Evolutionary conservation across 2,329 filamentous ascomycete species (phyloP), one percentile per base, ranked within the genome.

Genomic region (Nothophoma quercina): DNA sequence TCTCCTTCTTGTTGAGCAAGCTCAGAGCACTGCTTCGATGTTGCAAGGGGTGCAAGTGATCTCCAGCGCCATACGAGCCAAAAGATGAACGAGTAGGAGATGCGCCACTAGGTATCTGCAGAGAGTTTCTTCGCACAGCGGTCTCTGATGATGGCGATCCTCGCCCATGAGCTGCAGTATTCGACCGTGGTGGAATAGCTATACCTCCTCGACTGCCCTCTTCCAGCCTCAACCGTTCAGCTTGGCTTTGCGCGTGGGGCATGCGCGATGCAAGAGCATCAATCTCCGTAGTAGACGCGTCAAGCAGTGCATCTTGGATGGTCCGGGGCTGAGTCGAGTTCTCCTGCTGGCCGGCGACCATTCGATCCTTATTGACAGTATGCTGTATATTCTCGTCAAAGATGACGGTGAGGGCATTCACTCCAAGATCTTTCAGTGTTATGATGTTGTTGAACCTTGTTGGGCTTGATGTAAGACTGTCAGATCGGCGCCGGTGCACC

Each of bases 271-370:
- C 77, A 7, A 84, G 74, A 0, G 86, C 79, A 59, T 89, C 87
- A 65, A 93, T 89, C 57, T 95, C 91, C 0, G 89, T 92, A 77
- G 91, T 93, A 1, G 92, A 96, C 6, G 95, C 95, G 73, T 98
- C 95, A 23, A 96, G 80, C 13, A 98, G 79, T 5, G 95, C 95
- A 74, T 98, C 93, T 3, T 90, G 86, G 60, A 98, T 95, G 0
- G 92, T 96, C 62, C 91, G 89, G 5, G 85, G 83, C 29, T 71
- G 73, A 25, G 51, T 59, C 47, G 71, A 64, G 23, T 68, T 62
- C 45, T 72, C 62, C 52, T 72, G 68, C 61, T 29, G 55, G 77
- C 64, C 21, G 66, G 53, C 55, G 69, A 60, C 68, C 21, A 55
- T 60, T 16, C 66, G 57, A 21, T 61, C 64, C 33, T 70, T 55